Conservation (phyloP, 768 basidiomycete genomes). For the Crassisporium funariophilum region DNA sequence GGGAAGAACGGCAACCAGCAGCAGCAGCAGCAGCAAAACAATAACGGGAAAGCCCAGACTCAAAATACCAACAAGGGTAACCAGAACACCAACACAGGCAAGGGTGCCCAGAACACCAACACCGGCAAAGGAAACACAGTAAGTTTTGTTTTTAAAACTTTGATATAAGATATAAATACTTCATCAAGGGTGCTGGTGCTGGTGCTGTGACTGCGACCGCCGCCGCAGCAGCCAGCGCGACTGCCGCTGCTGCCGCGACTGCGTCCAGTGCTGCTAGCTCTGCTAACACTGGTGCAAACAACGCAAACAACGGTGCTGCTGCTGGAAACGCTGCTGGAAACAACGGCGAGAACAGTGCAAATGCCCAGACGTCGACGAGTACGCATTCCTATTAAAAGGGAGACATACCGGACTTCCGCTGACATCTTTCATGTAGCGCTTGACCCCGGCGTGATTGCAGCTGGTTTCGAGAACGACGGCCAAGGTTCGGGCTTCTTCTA, state of each 20-base stretch:
- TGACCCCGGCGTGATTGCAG: conserved; percentile 51
- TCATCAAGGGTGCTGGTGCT: conserved; percentile 14
- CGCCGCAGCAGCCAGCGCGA: conserved; percentile 3
- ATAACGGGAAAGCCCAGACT: no score
- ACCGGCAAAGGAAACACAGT: conserved; percentile 3
- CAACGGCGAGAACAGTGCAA: conserved; percentile 32
- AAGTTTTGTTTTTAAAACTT: background rate
- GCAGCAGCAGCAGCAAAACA: no score
- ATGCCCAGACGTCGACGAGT: conserved; percentile 49
- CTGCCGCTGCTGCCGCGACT: conserved; percentile 13
- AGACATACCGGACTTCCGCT: no score
- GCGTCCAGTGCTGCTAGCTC: conserved; percentile 12
- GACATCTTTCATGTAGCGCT: conserved; percentile 27
- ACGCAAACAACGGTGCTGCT: conserved; percentile 15
- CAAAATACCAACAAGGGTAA: conserved; percentile 20
- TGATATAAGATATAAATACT: no score
- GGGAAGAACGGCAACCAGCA: conserved; percentile 26
- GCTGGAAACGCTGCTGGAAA: no score
- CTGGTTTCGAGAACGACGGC: conserved; percentile 58
- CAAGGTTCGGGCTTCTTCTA: conserved; percentile 22
- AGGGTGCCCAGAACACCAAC: conserved; percentile 19
- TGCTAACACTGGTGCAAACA: conserved; percentile 20
- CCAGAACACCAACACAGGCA: conserved; percentile 6
- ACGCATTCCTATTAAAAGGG: conserved; percentile 6
- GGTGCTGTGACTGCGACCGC: conserved; percentile 9